phyloP scores from a whole-genome alignment of 495 filamentous ascomycete genomes.

The Aspergillus diversus region DNA sequence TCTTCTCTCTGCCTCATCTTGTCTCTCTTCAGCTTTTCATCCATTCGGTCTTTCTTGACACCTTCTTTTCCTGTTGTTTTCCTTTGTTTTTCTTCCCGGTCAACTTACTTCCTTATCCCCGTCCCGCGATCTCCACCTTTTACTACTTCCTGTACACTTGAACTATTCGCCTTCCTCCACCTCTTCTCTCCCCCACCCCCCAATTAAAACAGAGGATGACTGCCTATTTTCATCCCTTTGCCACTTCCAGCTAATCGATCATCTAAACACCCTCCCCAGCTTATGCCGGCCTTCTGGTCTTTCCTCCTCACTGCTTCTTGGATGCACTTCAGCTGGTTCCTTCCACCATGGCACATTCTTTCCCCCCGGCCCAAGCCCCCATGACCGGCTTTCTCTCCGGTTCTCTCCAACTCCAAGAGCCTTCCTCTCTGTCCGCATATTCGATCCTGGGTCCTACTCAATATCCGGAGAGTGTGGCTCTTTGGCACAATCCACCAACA shows the following conservation, averaged over 20 bases:
- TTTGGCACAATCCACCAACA: conserved; percentile 45
- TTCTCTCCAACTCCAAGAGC: conserved; percentile 21
- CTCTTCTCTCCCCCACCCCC: conserved; percentile 15
- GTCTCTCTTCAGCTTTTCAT: conserved; percentile 4
- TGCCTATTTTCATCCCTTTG: conserved; percentile 6
- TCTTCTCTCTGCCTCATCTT: conserved; percentile 9
- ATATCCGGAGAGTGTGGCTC: conserved; percentile 47
- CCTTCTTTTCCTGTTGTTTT: conserved; percentile 8
- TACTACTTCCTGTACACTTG: background rate
- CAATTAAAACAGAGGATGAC: conserved; percentile 13
- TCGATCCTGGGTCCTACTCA: conserved; percentile 42
- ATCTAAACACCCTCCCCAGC: conserved; percentile 17
- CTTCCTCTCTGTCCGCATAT: conserved; percentile 37
- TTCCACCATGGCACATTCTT: conserved; percentile 41
- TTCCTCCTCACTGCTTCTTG: conserved; percentile 17
- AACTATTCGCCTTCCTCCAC: conserved; percentile 1
- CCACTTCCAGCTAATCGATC: conserved; percentile 4
- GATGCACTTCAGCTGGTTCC: conserved; percentile 22
- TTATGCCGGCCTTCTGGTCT: conserved; percentile 22
- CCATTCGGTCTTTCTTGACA: conserved; percentile 4
- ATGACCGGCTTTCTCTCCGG: conserved; percentile 33
- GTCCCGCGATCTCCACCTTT: conserved; percentile 12
- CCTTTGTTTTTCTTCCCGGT: conserved; percentile 4
- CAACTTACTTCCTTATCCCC: conserved; percentile 1
- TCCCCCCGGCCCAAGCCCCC: conserved; percentile 38